Base-by-base conservation (phyloP, 2,329 filamentous ascomycete genomes). In the Pestalotiopsis sp. region DNA sequence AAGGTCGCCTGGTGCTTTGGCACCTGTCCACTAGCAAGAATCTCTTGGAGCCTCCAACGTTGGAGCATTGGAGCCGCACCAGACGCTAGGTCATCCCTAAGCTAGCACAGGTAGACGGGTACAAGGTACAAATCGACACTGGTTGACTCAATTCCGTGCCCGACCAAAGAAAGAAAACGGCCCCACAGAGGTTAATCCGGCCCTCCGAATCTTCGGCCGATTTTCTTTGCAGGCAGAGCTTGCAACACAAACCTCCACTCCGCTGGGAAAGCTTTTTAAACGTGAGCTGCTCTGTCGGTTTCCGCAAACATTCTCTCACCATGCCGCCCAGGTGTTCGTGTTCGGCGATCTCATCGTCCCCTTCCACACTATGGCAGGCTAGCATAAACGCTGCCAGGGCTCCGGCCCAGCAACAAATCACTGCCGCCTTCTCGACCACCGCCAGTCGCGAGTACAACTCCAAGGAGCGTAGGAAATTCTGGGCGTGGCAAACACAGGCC, bases 301-400 rank as follows among this genome's bases (percentile, higher is more conserved):
- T 56, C 25, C 57, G 31, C 23, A 36, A 38, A 65, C 62, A 52
- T 25, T 20, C 17, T 7, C 23, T 45, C 64, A 58, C 57, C 57
- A 70, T 70, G 69, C 66, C 69, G 45, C 66, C 69, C 23, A 60
- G 69, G 61, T 62, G 68, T 57, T 39, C 66, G 23, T 62, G 45
- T 27, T 62, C 59, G 57, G 27, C 69, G 60, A 39, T 65, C 59
- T 57, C 69, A 17, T 58, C 69, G 58, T 66, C 66, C 57, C 59
- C 69, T 13, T 70, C 69, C 39, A 27, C 66, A 39, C 57, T 70
- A 52, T 39, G 65, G 14, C 63, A 68, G 31, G n/a, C 41, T 27
- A 58, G 38, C 49, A 27, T n/a, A n/a, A 20, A n/a, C 5, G 65
- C 56, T 45, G n/a, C 27, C 17, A 66, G 31, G 52, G 56, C 39